A percentile compares a stretch with the other conserved stretches of the same genome.
These are phyloP conservation scores for Yamadazyma laniorum DNA, from an alignment of 805 yeast genomes.

Conservation along the genomic window DNA sequence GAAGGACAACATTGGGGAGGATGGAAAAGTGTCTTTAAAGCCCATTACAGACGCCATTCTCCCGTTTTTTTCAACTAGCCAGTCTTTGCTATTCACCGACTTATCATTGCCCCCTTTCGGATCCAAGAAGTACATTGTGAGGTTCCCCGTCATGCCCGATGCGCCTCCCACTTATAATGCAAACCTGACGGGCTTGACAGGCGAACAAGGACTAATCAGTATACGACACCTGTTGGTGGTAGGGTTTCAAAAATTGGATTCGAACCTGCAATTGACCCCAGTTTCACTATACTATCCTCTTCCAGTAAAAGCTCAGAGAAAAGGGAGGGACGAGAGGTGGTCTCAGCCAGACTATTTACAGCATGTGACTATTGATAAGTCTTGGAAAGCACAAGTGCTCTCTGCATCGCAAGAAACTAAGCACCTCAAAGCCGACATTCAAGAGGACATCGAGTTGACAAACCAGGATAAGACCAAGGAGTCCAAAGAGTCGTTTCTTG, in stretches of 20 bases:
- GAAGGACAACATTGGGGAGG: conserved; percentile 7
- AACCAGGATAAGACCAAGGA: conserved; percentile 5
- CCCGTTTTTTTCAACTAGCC: conserved; percentile 42
- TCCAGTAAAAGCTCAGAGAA: conserved; percentile 23
- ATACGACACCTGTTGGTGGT: conserved; percentile 36
- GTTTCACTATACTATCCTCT: conserved; percentile 36
- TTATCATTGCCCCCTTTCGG: conserved; percentile 19
- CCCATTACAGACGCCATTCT: conserved; percentile 31
- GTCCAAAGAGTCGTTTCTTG: conserved; percentile 20
- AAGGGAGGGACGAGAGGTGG: conserved; percentile 28
- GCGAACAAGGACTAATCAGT: conserved; percentile 40
- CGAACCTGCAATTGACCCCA: conserved; percentile 15
- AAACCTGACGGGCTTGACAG: conserved; percentile 37
- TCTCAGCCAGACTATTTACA: conserved; percentile 28
- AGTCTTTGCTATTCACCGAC: conserved; percentile 37
- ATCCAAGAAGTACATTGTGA: conserved; percentile 20
- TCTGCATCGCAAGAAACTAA: not conserved
- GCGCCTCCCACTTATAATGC: conserved; percentile 43
- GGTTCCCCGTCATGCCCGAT: conserved; percentile 21
- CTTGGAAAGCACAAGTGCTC: conserved; percentile 22
- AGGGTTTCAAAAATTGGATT: conserved; percentile 23
- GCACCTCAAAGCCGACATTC: not conserved
- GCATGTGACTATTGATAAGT: conserved; percentile 22
- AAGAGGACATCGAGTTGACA: not conserved
- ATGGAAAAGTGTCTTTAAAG: conserved; percentile 17